Evolutionary conservation across 2,329 filamentous ascomycete genomes (phyloP).

Genomic region (Fusarium continuum): DNA sequence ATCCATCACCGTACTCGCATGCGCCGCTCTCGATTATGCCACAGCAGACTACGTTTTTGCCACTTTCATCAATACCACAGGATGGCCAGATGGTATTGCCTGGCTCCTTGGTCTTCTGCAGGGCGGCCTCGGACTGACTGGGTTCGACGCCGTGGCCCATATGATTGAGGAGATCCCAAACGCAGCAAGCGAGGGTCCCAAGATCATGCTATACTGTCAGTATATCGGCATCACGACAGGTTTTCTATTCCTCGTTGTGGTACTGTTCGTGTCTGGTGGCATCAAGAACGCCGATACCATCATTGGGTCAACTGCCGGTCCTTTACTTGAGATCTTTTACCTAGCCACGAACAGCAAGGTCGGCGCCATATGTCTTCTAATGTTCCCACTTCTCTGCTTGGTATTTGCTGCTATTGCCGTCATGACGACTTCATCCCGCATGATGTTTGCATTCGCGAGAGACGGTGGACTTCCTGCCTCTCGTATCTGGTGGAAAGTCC

Average conservation of each 20-base stretch:
- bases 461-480: slow-evolving; percentile 74
- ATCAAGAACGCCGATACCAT: slow-evolving; percentile 56
- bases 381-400: slow-evolving; percentile 72
- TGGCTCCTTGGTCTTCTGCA: slow-evolving; percentile 49
- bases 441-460: slow-evolving; percentile 71
- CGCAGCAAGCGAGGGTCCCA: slow-evolving; percentile 44
- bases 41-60: slow-evolving; percentile 46
- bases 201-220: slow-evolving; percentile 63
- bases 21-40: slow-evolving; percentile 68
- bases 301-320: slow-evolving; percentile 64
- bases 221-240: slow-evolving; percentile 70
- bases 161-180: slow-evolving; percentile 50
- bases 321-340: slow-evolving; percentile 69
- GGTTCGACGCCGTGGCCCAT: slow-evolving; percentile 49
- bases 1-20: slow-evolving; percentile 72
- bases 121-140: slow-evolving; percentile 47
- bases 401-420: slow-evolving; percentile 70
- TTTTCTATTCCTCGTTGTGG: slow-evolving; percentile 67
- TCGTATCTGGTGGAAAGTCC: slow-evolving; percentile 67
- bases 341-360: slow-evolving; percentile 69
- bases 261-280: slow-evolving; percentile 71
- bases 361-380: slow-evolving; percentile 70
- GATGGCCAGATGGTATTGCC: slow-evolving; percentile 48
- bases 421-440: slow-evolving; percentile 72
- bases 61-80: slow-evolving; percentile 46